A percentile compares a stretch with the other conserved stretches of the same genome.
Conservation (phyloP, 331 rosid genomes). For the Telfairia occidentalis region DNA sequence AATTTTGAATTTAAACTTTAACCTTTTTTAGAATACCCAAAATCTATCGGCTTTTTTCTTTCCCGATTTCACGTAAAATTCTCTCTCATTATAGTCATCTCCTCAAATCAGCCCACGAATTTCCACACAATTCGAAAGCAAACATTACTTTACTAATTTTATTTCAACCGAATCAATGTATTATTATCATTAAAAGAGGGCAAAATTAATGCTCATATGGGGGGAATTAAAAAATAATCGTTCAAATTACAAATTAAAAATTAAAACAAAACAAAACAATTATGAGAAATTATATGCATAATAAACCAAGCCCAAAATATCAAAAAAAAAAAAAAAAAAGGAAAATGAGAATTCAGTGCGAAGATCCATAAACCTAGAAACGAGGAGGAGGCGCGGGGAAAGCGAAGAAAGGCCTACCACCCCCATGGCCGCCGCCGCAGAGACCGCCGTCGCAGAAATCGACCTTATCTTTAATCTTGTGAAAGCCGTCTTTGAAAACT, state of each 20-base stretch:
- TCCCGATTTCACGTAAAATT: too few species aligned
- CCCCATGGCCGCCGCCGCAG: constrained; percentile 20
- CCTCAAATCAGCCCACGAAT: too few species aligned
- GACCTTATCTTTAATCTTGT: constrained; percentile 48
- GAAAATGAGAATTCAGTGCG: neutral
- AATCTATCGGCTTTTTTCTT: too few species aligned
- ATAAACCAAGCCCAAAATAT: neutral
- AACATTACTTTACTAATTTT: too few species aligned
- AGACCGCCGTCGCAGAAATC: constrained; percentile 32
- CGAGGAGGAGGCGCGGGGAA: constrained; percentile 37
- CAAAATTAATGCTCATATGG: too few species aligned
- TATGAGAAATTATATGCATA: neutral
- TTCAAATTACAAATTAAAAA: neutral
- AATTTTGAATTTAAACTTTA: too few species aligned
- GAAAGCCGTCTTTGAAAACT: constrained; percentile 72
- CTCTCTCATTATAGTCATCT: too few species aligned
- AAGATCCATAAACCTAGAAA: constrained; percentile 10
- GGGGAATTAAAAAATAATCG: neutral
- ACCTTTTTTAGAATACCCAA: too few species aligned
- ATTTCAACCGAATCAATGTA: neutral
- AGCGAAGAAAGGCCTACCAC: constrained; percentile 38
- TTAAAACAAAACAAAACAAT: neutral
- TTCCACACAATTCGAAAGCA: too few species aligned
- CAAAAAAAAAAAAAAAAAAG: neutral
- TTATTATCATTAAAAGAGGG: neutral